Evolutionary conservation across 139 green algal species (phyloP).

Genomic region (Chlorella sp.): DNA sequence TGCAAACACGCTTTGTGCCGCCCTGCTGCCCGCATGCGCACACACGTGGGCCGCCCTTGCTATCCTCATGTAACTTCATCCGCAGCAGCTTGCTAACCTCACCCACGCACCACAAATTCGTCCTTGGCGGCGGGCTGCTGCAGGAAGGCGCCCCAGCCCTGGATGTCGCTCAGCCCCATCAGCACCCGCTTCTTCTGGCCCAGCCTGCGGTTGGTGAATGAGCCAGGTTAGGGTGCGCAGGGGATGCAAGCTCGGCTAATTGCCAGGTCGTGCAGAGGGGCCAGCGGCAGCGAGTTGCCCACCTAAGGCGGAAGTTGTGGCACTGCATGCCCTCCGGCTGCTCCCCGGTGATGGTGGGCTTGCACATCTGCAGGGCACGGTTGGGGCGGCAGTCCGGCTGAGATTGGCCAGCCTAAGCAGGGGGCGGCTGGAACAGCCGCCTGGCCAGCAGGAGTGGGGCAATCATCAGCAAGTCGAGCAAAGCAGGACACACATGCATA

Average conservation of each 20-base stretch:
- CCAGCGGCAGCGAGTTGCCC: too few relatives aligned
- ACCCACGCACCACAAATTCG: constrained; percentile 68
- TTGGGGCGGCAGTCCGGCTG: not conserved
- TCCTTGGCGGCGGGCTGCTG: constrained; percentile 58
- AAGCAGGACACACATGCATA: too few relatives aligned
- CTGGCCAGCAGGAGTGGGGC: too few relatives aligned
- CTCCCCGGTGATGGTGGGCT: constrained; percentile 17
- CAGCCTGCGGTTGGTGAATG: constrained; percentile 31
- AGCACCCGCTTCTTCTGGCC: constrained; percentile 66
- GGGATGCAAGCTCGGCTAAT: too few relatives aligned
- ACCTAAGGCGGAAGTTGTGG: constrained; percentile 83
- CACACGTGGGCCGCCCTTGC: too few relatives aligned
- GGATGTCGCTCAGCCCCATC: constrained; percentile 56
- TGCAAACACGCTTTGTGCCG: too few relatives aligned
- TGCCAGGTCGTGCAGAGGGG: too few relatives aligned
- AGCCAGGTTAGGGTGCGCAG: not conserved
- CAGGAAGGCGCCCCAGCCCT: constrained; percentile 85
- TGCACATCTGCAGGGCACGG: constrained; percentile 18
- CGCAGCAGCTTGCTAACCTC: too few relatives aligned
- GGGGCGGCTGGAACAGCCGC: not conserved
- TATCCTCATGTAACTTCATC: too few relatives aligned
- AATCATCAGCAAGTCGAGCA: not conserved
- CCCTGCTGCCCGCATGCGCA: too few relatives aligned
- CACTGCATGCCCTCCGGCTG: constrained; percentile 54
- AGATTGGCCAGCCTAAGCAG: not conserved